These are phyloP conservation scores for Aspergillus baeticus DNA, from an alignment of 495 filamentous ascomycete species.

Conservation along the genomic window DNA sequence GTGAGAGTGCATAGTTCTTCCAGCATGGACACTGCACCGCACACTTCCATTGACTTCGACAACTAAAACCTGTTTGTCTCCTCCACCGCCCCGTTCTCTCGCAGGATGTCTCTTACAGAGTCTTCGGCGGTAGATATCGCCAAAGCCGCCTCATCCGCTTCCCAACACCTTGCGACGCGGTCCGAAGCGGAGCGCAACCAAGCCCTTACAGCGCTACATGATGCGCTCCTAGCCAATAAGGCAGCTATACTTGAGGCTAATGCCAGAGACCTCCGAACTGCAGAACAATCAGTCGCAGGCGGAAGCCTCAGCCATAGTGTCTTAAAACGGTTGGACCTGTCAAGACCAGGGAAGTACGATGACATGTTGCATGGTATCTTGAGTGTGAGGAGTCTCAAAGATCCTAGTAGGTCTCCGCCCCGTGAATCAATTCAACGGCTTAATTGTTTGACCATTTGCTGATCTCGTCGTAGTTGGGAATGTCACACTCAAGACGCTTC, in stretches of 20 bases:
- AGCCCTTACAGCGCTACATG: conserved; percentile 78
- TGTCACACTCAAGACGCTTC: conserved; percentile 73
- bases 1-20: background rate
- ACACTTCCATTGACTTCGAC: background rate
- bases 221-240: conserved; percentile 63
- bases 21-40: background rate
- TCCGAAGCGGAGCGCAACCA: conserved; percentile 68
- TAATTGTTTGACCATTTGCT: conserved; percentile 1
- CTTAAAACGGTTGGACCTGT: conserved; percentile 85
- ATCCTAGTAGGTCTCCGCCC: conserved; percentile 66
- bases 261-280: conserved; percentile 71
- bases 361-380: conserved; percentile 97
- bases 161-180: conserved; percentile 66
- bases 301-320: conserved; percentile 81
- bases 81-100: background rate
- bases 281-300: conserved; percentile 65
- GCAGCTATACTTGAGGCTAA: conserved; percentile 83
- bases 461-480: conserved; percentile 67
- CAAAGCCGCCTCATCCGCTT: conserved; percentile 66
- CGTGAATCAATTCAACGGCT: background rate
- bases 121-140: conserved; percentile 66
- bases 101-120: conserved; percentile 72
- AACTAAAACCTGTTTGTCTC: background rate
- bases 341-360: conserved; percentile 86
- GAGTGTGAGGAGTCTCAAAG: conserved; percentile 80